phyloP scores from a whole-genome alignment of 306 rosid genomes.

The Dicorynia guianensis region DNA sequence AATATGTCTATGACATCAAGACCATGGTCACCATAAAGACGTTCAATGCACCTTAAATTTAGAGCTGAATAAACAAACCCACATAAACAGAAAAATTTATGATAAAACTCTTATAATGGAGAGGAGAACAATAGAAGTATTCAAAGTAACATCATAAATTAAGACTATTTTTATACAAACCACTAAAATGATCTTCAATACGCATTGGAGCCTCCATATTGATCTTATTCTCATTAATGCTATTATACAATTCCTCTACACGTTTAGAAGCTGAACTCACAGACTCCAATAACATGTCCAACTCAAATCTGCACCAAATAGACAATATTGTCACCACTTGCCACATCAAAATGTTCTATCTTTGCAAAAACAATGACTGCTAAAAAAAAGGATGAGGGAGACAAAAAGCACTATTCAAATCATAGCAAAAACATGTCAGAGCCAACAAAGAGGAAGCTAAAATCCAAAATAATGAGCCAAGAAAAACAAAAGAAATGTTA shows the following conservation, averaged over 20 bases:
- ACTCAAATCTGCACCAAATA: conserved; percentile 77
- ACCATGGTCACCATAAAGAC: conserved; percentile 97
- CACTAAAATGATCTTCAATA: conserved; percentile 87
- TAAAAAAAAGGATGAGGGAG: conserved; percentile 28
- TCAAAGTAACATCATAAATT: conserved; percentile 24
- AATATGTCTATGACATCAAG: conserved; percentile 93
- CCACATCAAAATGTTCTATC: conserved; percentile 17
- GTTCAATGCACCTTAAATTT: conserved; percentile 96
- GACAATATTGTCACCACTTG: conserved; percentile 33
- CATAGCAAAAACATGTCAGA: conserved; percentile 23
- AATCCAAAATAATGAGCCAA: background rate
- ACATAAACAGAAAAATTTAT: conserved; percentile 29
- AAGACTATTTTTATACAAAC: conserved; percentile 54
- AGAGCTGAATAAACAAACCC: conserved; percentile 61
- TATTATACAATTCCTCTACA: conserved; percentile 83
- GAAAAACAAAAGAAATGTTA: conserved; percentile 1
- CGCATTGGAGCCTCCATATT: conserved; percentile 62
- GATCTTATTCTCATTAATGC: conserved; percentile 65
- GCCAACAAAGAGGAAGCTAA: conserved; percentile 13
- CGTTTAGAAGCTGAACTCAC: conserved; percentile 87
- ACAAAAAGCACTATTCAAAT: conserved; percentile 8
- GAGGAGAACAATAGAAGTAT: background rate
- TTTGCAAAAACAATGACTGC: conserved; percentile 27
- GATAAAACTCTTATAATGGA: conserved; percentile 25
- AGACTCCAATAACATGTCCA: conserved; percentile 97